Evolutionary conservation across 306 rosid genomes (phyloP), one percentile per base, ranked within the genome.

Genomic region (Fagus sylvatica): DNA sequence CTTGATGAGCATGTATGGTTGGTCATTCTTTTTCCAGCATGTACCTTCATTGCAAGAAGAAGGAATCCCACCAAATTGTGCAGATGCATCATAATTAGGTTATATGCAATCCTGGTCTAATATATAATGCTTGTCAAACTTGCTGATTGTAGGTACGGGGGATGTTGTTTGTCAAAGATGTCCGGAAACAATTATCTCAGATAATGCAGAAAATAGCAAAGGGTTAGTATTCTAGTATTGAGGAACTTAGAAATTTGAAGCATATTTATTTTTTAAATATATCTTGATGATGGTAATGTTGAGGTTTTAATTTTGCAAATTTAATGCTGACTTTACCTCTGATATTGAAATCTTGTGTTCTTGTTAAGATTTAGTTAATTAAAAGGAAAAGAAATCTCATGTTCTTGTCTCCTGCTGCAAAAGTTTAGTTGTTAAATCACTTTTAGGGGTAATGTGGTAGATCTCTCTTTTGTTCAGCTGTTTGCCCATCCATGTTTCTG

Each of bases 111-210:
- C 57, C 57, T 74, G 77, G n/a, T 74, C 76, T 49, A 51, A 54
- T 51, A 49, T 78, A 34, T 49, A 9, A 40, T 75, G 48, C 22
- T 56, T 51, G 56, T 81, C 69, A 77, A 81, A 76, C 80, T 69
- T 74, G 37, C 77, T 80, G 60, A 74, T 82, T 88, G 86, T 76
- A 95, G 99, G 96, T 93, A 71, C 89, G 99, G 56, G 96, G 99
- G 86, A 95, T 93, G 99, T 22, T 71, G 83, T 95, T 93, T 87
- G 98, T 91, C 80, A 89, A 81, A 91, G 94, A 93, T 77, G 96
- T 95, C 30, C 89, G 98, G 60, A 95, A 88, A 86, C 98, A 95
- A 74, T 84, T 95, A 71, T 80, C 90, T 71, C 98, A 93, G 65
- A 95, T 95, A 73, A 89, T 91, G 97, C 93, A 88, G 89, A 91